Conservation (phyloP, 495 filamentous ascomycete species). For the Tuber aestivum region DNA sequence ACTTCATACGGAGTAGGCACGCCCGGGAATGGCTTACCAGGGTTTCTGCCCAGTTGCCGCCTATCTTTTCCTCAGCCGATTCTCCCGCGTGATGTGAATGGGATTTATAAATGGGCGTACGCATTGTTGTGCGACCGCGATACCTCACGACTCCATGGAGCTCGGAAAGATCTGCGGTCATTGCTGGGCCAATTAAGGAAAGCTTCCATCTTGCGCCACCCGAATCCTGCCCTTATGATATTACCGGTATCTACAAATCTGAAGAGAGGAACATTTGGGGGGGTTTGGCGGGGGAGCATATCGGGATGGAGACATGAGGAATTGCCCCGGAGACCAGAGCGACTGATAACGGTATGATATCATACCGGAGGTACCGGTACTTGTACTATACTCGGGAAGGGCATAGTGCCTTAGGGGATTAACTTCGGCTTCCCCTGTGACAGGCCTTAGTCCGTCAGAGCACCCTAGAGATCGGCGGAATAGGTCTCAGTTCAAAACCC, state of each 20-base stretch:
- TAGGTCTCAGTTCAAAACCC: too few species aligned
- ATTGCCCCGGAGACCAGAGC: not conserved
- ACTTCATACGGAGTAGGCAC: too few species aligned
- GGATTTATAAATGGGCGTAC: not conserved
- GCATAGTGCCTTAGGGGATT: not conserved
- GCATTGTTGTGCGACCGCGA: not conserved
- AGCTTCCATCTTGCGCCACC: not conserved
- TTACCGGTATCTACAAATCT: not conserved
- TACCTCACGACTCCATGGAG: not conserved
- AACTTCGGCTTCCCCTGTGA: not conserved
- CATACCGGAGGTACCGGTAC: not conserved
- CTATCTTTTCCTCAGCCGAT: too few species aligned
- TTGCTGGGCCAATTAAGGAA: not conserved
- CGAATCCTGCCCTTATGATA: not conserved
- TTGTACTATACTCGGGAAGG: not conserved
- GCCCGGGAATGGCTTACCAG: too few species aligned
- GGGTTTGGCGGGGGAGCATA: not conserved
- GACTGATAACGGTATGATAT: not conserved
- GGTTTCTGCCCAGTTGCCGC: too few species aligned
- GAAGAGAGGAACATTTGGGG: not conserved
- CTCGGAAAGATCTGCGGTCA: not conserved
- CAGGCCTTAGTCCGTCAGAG: too few species aligned
- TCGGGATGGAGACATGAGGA: not conserved
- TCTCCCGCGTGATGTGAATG: too few species aligned
- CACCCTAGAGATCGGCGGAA: too few species aligned